Evolutionary conservation across 768 basidiomycete species (phyloP).

Genomic region (Nidularia sp.): DNA sequence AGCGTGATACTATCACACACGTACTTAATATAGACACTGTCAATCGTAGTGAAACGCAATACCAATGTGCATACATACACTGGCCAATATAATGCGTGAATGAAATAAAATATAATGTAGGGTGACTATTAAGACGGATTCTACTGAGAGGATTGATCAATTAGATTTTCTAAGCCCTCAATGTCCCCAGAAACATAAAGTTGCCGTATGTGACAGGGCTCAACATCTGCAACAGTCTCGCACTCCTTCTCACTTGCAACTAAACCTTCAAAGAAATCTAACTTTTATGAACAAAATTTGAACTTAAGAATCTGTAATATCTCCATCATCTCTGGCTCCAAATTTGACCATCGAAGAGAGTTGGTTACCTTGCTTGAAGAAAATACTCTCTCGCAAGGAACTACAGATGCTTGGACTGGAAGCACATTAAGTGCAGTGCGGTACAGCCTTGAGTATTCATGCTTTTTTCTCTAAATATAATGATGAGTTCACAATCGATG

Average conservation of each 20-base stretch:
- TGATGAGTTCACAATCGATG: background rate
- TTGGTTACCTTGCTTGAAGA: background rate
- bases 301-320: background rate
- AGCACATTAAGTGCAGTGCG: background rate
- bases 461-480: background rate
- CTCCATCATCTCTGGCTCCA: background rate
- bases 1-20: too few species aligned
- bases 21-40: too few species aligned
- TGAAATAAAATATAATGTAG: too few species aligned
- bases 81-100: too few species aligned
- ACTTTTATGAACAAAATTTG: background rate
- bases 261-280: background rate
- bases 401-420: background rate
- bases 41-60: too few species aligned
- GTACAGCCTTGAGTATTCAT: background rate
- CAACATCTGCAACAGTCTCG: background rate
- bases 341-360: background rate
- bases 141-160: background rate
- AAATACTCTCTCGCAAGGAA: background rate
- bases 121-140: too few species aligned
- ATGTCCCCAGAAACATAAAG: background rate
- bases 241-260: background rate
- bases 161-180: background rate
- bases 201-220: background rate
- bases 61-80: too few species aligned